phyloP scores from a whole-genome alignment of 208 protist species.

The Trypanosoma cruzi region DNA sequence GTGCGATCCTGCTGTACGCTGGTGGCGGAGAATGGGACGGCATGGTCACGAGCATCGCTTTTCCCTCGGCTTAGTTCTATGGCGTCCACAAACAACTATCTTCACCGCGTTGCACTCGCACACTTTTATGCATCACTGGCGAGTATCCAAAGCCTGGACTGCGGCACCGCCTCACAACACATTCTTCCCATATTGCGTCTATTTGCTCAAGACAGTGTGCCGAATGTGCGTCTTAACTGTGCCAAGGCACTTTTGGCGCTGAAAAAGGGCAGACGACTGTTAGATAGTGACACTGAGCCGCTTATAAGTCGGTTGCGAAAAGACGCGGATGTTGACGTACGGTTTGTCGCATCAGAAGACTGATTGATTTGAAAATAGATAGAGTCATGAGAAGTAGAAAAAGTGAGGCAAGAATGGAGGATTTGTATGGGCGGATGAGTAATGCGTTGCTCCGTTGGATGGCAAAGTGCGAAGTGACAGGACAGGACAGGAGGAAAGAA shows the following conservation, averaged over 20 bases:
- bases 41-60: constrained; percentile 62
- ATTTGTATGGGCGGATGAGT: background rate
- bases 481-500: no score
- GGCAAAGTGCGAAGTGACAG: no score
- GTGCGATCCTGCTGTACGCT: constrained; percentile 85
- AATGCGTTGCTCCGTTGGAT: no score
- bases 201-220: constrained; percentile 66
- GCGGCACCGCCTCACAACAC: constrained; percentile 39
- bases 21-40: constrained; percentile 58
- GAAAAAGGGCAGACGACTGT: constrained; percentile 43
- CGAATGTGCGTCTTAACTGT: constrained; percentile 85
- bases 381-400: background rate
- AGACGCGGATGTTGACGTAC: constrained; percentile 70
- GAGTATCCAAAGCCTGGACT: constrained; percentile 50
- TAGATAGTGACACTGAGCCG: constrained; percentile 45
- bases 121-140: constrained; percentile 76
- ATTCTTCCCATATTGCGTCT: constrained; percentile 68
- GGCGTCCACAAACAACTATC: constrained; percentile 64
- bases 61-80: constrained; percentile 70
- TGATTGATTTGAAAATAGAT: background rate
- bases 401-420: background rate
- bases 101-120: constrained; percentile 77
- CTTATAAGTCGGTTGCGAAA: constrained; percentile 58
- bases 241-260: constrained; percentile 66
- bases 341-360: constrained; percentile 42